Evolutionary conservation across 2,329 filamentous ascomycete genomes (phyloP), one percentile per base, ranked within the genome.

Genomic region (Hirsutella minnesotensis): DNA sequence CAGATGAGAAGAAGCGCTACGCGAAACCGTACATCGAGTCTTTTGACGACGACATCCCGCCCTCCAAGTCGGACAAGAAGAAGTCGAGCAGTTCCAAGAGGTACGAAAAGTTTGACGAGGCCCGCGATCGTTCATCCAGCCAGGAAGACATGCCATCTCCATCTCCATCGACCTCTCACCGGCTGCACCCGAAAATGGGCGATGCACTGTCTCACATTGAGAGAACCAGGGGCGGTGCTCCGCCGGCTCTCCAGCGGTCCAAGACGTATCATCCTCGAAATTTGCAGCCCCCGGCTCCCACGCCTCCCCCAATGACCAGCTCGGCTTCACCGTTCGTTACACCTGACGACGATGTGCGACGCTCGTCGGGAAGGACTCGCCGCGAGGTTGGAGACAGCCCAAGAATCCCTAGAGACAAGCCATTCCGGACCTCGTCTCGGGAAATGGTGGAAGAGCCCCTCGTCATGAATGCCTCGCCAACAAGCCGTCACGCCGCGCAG

Each of bases 81-180:
- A 64, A 63, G 50, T 57, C 56, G 18, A 54, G 50, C 38, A 60
- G 39, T 5, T 13, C 56, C 50, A 65, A 61, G 47, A 64, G 63
- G 50, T 55, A 63, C 45, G 62, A 61, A 46, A 64, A 63, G 50
- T 55, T 63, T 44, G 62, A 66, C 3, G 58, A 63, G 46, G 56
- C 57, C 49, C 55, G 57, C 19, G 60, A 64, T 45, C 56, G 57
- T 29, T 61, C 61, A 7, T 48, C 54, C 15, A 56, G 56, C 7
- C 53, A 64, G n/a, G 61, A 62, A 36, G 40, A 41, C 20, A 2
- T 18, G 33, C 29, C 43, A 35, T 5, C 50, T 52, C 9, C 50
- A n/a, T 46, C 35, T 30, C 46, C 52, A 2, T 39, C 48, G 29
- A 47, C 48, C 9, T 47, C 51, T 8, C 47, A 9, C 55, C n/a